phyloP scores from a whole-genome alignment of 306 rosid species.

The Glycine tomentella region DNA sequence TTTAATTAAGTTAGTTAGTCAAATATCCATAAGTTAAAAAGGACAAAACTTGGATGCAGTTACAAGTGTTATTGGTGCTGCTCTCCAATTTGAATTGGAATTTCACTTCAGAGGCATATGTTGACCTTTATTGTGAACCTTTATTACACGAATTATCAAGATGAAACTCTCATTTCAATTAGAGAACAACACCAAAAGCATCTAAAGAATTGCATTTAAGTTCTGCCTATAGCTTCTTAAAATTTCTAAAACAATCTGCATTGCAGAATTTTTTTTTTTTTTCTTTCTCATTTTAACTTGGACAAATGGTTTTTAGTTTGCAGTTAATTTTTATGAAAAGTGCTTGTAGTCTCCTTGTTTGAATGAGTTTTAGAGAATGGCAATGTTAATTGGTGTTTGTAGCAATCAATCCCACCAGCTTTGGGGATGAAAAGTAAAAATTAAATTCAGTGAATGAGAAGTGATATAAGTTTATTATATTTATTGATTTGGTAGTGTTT shows the following conservation, averaged over 20 bases:
- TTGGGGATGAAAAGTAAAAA: conserved; percentile 21
- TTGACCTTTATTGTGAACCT: not conserved
- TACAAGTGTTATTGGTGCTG: not conserved
- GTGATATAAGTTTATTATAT: not conserved
- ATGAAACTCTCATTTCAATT: not conserved
- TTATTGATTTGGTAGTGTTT: conserved; percentile 37
- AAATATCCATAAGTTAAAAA: not conserved
- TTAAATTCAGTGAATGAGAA: conserved; percentile 13
- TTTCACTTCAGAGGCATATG: not conserved
- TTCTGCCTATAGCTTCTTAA: not conserved
- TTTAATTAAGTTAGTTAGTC: not conserved
- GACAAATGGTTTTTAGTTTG: not conserved
- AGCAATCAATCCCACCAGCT: not conserved
- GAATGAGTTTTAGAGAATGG: not conserved
- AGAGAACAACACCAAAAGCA: not conserved
- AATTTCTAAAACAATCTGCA: not conserved
- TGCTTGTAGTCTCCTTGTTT: not conserved
- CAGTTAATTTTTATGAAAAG: not conserved
- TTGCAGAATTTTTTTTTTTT: not conserved
- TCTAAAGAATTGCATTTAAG: too few species aligned
- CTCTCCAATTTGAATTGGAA: not conserved
- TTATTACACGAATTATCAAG: not conserved
- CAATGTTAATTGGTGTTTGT: not conserved
- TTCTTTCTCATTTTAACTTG: not conserved
- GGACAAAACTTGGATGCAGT: not conserved